Conservation (phyloP, 2,329 filamentous ascomycete species). For the Bipolaris cookei region DNA sequence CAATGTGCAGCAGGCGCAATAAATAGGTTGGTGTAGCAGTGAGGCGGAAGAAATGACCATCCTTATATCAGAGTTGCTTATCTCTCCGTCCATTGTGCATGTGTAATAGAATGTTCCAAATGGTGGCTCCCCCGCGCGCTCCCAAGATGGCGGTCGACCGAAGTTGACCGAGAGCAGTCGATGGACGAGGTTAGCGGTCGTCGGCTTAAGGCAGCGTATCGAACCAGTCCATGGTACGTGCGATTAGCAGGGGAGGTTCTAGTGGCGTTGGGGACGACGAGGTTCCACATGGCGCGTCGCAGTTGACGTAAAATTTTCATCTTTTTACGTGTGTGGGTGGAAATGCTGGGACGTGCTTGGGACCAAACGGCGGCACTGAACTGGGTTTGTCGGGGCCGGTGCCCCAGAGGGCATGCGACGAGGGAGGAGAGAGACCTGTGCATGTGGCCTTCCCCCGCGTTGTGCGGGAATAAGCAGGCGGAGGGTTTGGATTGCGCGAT, state of each 20-base stretch:
- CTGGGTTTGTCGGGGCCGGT: not conserved
- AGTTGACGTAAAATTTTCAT: conserved; percentile 45
- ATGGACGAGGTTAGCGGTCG: conserved; percentile 6
- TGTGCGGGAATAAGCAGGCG: not conserved
- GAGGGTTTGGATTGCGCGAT: not conserved
- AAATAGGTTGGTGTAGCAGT: not conserved
- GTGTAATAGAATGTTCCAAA: conserved; percentile 30
- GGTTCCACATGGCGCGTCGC: conserved; percentile 37
- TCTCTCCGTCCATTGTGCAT: conserved; percentile 23
- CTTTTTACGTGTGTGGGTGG: conserved; percentile 19
- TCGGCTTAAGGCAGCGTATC: conserved; percentile 3
- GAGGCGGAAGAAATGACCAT: conserved; percentile 4
- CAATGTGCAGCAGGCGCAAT: conserved; percentile 1
- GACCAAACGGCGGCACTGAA: conserved; percentile 14
- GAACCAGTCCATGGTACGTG: conserved; percentile 16
- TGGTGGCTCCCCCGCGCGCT: conserved; percentile 16
- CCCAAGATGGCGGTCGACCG: conserved; percentile 20
- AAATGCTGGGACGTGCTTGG: conserved; percentile 30
- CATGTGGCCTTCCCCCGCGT: not conserved
- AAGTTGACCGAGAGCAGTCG: conserved; percentile 20
- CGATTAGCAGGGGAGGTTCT: not conserved
- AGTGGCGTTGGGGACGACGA: conserved; percentile 17
- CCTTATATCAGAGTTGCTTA: conserved; percentile 25
- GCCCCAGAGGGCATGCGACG: not conserved
- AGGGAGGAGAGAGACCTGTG: not conserved